Percentiles rank a stretch among this genome's conserved stretches.
phyloP scores from a whole-genome alignment of 306 rosid species.

The Coriaria nepalensis region DNA sequence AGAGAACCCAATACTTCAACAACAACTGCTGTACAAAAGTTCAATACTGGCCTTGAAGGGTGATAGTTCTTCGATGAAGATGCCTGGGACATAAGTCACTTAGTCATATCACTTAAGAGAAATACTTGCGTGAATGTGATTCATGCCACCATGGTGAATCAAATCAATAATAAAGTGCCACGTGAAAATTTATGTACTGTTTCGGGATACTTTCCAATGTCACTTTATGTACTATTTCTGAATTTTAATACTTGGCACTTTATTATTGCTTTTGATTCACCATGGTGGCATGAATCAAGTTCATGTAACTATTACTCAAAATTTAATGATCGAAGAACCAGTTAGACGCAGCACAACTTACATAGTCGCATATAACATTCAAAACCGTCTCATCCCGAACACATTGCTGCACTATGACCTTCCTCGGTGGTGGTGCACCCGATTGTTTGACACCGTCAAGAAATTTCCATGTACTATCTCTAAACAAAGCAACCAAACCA shows the following conservation, averaged over 20 bases:
- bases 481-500: too few relatives aligned
- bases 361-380: slow-evolving; percentile 63
- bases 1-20: slow-evolving; percentile 68
- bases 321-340: slow-evolving; percentile 7
- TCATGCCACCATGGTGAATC: too few relatives aligned
- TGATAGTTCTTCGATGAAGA: slow-evolving; percentile 54
- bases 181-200: too few relatives aligned
- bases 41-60: slow-evolving; percentile 46
- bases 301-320: too few relatives aligned
- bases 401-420: slow-evolving; percentile 77
- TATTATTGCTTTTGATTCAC: too few relatives aligned
- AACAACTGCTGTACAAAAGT: slow-evolving; percentile 78
- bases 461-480: slow-evolving; percentile 77
- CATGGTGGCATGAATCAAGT: too few relatives aligned
- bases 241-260: too few relatives aligned
- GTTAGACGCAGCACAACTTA: slow-evolving; percentile 35
- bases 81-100: slow-evolving; percentile 35
- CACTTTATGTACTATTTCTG: too few relatives aligned
- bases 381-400: slow-evolving; percentile 58
- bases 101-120: slow-evolving; percentile 3
- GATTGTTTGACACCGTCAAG: slow-evolving; percentile 59
- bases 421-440: slow-evolving; percentile 87
- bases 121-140: too few relatives aligned
- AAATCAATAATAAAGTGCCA: not conserved
- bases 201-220: too few relatives aligned